phyloP scores from a whole-genome alignment of 225 moss, liverwort and hornwort species.

The Pseudisothecium myosuroides region DNA sequence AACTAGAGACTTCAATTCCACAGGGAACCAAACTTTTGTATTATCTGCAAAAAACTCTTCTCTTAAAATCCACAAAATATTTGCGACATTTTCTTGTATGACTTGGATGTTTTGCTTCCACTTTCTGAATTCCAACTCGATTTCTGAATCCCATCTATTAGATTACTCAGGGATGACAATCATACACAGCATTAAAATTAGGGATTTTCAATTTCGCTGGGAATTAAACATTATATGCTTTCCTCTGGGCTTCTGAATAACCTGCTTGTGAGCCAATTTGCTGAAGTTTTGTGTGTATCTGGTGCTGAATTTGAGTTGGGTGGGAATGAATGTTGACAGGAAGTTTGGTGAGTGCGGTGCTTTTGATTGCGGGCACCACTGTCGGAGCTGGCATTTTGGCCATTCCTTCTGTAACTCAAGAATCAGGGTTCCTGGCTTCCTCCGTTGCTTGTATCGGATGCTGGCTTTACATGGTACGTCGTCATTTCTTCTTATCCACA shows the following conservation, averaged over 20 bases:
- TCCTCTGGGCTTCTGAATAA: not conserved
- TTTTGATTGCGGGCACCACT: constrained; percentile 84
- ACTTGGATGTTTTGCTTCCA: not conserved
- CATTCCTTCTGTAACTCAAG: constrained; percentile 91
- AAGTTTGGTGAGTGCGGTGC: constrained; percentile 56
- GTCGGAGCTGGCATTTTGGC: constrained; percentile 97
- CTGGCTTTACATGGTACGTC: constrained; percentile 92
- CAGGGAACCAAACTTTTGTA: not conserved
- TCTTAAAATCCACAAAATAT: not conserved
- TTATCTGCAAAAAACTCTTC: not conserved
- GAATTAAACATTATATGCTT: not conserved
- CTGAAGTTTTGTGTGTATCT: not conserved
- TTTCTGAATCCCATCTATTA: not conserved
- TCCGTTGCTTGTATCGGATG: constrained; percentile 61
- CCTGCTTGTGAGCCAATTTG: not conserved
- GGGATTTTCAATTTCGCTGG: not conserved
- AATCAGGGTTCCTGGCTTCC: constrained; percentile 91
- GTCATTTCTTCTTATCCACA: not conserved
- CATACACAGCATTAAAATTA: not conserved
- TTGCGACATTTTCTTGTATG: not conserved
- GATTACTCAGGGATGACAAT: not conserved
- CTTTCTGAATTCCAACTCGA: not conserved
- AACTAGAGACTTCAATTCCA: not conserved
- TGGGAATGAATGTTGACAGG: constrained; percentile 25
- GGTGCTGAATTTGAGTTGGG: not conserved